Evolutionary conservation across 768 basidiomycete genomes (phyloP).

Genomic region (Phanerochaete sordida): DNA sequence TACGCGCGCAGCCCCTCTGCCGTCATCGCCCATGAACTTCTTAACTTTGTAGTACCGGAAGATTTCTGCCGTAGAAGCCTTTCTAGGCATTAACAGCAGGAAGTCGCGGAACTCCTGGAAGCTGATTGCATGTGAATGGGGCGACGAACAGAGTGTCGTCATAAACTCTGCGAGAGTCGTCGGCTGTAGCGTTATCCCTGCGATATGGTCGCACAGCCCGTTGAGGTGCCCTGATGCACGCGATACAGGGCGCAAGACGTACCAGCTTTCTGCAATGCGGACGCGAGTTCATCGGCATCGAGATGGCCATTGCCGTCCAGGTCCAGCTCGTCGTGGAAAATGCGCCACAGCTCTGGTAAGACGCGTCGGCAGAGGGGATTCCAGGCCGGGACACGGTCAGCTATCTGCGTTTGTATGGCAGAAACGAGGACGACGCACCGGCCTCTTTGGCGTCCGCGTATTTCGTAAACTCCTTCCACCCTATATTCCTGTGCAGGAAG

Average conservation of each 20-base stretch:
- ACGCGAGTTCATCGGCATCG: slow-evolving; percentile 57
- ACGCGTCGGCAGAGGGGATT: slow-evolving; percentile 16
- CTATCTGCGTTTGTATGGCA: not conserved
- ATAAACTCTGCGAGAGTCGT: slow-evolving; percentile 81
- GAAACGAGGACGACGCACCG: slow-evolving; percentile 43
- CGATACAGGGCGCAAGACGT: slow-evolving; percentile 14
- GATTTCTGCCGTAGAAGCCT: slow-evolving; percentile 78
- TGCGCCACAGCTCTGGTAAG: slow-evolving; percentile 76
- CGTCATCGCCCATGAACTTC: slow-evolving; percentile 69
- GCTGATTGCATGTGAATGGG: slow-evolving; percentile 63
- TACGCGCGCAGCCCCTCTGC: slow-evolving; percentile 72
- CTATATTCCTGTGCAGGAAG: slow-evolving; percentile 41
- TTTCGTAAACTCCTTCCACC: slow-evolving; percentile 68
- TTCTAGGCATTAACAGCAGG: slow-evolving; percentile 80
- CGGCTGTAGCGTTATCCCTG: slow-evolving; percentile 72
- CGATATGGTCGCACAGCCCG: not conserved
- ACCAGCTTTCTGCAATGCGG: slow-evolving; percentile 76
- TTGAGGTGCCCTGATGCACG: not conserved
- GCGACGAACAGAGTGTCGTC: slow-evolving; percentile 67
- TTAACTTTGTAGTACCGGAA: slow-evolving; percentile 76
- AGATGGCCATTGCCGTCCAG: slow-evolving; percentile 84
- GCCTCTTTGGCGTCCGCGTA: slow-evolving; percentile 81
- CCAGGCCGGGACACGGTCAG: slow-evolving; percentile 2
- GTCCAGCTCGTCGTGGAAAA: slow-evolving; percentile 90
- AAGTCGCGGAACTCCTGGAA: slow-evolving; percentile 91